Base-by-base conservation (phyloP, 768 basidiomycete genomes). In the Suillus lakei region DNA sequence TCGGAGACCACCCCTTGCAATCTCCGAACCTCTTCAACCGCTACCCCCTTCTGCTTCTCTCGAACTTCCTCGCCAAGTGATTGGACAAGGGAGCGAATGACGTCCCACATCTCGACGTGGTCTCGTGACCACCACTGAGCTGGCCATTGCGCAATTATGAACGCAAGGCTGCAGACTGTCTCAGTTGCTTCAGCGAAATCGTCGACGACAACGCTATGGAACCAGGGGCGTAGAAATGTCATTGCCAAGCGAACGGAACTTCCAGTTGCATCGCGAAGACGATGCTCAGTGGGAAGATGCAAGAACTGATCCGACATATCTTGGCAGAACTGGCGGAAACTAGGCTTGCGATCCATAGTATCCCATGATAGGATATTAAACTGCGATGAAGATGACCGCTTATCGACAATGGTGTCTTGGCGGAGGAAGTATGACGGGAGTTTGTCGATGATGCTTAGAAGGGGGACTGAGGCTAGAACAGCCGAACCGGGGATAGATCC, bases 371-470 rank as follows among this genome's bases (percentile, higher is more conserved):
- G 68, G 30, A 68, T 62, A n/a, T 79, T 74, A 70, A 85, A 76
- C 7, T 79, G 75, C 32, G 65, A 66, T 5, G 69, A 70, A 55
- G 74, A 71, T 15, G 34, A 63, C 41, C 65, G 67, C 64, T 80
- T 79, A 48, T 74, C 70, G 53, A 76, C 73, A 46, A 68, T 26
- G 38, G 74, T 68, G 38, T 77, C 78, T 65, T 77, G 76, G 67
- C 74, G 70, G 59, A 84, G 73, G 74, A 92, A 91, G 72, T 92
- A 93, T 16, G 89, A 88, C 1, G 92, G 92, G 46, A 93, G 82
- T 69, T 85, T 88, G 66, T 85, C 82, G 65, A 93, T 77, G 64
- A 93, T 75, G 23, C 83, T 81, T 46, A 86, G 79, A 59, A 93
- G 84, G 1, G 91, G 90, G 28, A 93, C 79, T 18, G 92, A 92